phyloP scores from a whole-genome alignment of 208 protist species.

The Novymonas esmeraldas region DNA sequence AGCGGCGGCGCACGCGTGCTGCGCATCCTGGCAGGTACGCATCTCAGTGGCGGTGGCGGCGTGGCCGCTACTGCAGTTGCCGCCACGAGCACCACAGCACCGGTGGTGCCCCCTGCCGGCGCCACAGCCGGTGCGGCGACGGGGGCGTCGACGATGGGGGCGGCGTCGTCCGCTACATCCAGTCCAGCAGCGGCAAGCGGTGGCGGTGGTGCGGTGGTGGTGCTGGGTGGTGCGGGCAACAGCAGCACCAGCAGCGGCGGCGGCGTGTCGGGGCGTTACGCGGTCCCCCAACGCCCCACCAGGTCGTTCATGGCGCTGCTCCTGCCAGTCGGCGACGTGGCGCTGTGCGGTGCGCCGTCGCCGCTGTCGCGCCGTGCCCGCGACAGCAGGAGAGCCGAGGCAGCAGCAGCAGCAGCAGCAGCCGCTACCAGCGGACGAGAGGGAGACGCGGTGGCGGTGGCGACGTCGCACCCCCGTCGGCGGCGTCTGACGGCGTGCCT shows the following conservation, averaged over 20 bases:
- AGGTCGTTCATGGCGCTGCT: constrained; percentile 50
- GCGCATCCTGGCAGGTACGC: constrained; percentile 12
- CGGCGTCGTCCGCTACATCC: background rate
- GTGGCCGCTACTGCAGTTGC: background rate
- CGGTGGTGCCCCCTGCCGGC: background rate
- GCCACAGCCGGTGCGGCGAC: background rate
- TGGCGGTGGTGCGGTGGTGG: background rate
- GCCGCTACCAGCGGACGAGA: background rate
- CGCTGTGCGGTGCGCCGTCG: constrained; percentile 38
- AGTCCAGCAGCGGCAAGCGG: background rate
- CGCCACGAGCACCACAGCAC: background rate
- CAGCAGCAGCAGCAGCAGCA: background rate
- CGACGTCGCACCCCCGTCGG: background rate
- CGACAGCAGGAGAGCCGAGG: background rate
- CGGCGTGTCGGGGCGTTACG: constrained; percentile 5
- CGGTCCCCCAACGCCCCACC: constrained; percentile 15
- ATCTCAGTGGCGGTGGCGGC: constrained; percentile 14
- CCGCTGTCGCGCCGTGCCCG: background rate
- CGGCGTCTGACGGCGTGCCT: constrained; percentile 1
- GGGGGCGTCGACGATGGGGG: background rate
- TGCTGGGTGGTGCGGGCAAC: background rate
- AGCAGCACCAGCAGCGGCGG: background rate
- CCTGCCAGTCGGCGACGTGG: constrained; percentile 47
- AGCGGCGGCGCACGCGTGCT: constrained; percentile 17
- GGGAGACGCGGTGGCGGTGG: background rate